A percentile compares a stretch with the other conserved stretches of the same genome.
These are phyloP conservation scores for Bromus sterilis DNA, from an alignment of 176 grass and related monocot species.

Conservation along the genomic window DNA sequence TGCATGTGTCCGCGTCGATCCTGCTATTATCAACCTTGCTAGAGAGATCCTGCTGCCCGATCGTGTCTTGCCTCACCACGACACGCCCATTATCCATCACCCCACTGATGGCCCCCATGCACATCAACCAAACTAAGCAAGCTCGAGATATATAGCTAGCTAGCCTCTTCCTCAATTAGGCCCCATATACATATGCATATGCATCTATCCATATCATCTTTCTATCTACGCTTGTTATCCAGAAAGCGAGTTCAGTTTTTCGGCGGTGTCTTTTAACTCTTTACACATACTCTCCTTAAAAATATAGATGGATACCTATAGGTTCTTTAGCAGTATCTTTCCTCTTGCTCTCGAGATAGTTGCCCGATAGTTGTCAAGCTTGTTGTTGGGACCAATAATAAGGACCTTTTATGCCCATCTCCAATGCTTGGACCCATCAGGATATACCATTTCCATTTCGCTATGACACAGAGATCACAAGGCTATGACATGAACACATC, in stretches of 20 bases:
- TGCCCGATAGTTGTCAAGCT: background rate
- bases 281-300: background rate
- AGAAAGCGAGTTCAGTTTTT: background rate
- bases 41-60: background rate
- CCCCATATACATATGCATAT: background rate
- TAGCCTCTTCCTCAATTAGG: background rate
- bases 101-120: background rate
- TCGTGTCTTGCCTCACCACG: background rate
- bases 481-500: conserved; percentile 1
- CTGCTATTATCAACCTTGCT: background rate
- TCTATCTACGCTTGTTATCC: background rate
- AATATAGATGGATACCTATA: background rate
- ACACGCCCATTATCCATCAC: background rate
- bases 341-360: background rate
- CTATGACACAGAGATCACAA: background rate
- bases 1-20: background rate
- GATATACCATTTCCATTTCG: background rate
- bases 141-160: background rate
- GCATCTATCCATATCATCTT: background rate
- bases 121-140: background rate
- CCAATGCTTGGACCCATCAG: background rate
- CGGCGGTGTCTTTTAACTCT: background rate
- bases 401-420: background rate
- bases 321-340: background rate
- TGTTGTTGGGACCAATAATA: background rate